A percentile compares a stretch with the other conserved stretches of the same genome.
Conservation (phyloP, 495 filamentous ascomycete species). For the Venustampulla echinocandica region DNA sequence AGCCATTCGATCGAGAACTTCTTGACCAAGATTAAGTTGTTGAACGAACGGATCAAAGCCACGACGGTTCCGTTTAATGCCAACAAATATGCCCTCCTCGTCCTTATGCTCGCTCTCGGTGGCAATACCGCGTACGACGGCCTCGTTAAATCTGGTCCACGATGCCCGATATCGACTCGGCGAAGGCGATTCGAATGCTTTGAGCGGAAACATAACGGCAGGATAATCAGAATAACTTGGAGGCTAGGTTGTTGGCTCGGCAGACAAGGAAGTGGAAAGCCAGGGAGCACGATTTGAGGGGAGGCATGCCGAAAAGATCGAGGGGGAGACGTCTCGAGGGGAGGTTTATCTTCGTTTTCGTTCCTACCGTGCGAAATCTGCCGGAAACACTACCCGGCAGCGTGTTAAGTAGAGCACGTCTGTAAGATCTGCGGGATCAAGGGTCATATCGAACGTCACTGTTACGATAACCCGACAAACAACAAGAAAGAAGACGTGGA, state of each 20-base stretch:
- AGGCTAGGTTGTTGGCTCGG: background rate
- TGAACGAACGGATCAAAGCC: background rate
- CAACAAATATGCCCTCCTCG: background rate
- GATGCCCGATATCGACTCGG: background rate
- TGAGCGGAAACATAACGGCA: background rate
- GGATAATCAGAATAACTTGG: background rate
- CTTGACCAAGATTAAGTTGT: background rate
- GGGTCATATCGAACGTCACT: background rate
- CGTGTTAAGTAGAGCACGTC: background rate
- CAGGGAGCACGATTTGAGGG: background rate
- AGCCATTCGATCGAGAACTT: background rate
- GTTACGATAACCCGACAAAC: background rate
- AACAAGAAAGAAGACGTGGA: background rate
- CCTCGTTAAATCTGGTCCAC: background rate
- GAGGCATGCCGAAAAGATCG: background rate
- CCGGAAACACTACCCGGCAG: background rate
- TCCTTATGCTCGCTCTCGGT: background rate
- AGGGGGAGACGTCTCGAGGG: too few species aligned
- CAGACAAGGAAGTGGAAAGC: background rate
- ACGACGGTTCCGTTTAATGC: background rate
- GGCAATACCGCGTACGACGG: background rate
- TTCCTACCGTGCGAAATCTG: background rate
- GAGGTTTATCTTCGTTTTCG: background rate
- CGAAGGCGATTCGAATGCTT: background rate
- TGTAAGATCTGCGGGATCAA: background rate